Evolutionary conservation across 441 rosid species (phyloP), one percentile per base, ranked within the genome.

Genomic region (Adansonia grandidieri): DNA sequence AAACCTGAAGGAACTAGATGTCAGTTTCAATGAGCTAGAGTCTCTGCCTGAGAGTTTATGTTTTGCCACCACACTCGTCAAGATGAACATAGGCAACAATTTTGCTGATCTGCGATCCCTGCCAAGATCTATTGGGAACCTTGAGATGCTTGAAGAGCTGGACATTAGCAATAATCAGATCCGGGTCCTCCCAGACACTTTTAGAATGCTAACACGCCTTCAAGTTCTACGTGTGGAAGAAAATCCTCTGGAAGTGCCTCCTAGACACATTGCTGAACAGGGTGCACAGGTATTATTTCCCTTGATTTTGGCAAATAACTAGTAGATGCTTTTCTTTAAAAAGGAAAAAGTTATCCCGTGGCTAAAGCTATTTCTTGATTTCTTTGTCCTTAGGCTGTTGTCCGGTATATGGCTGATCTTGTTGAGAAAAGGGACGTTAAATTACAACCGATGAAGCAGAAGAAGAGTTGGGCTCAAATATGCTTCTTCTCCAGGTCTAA

Each of bases 11-110:
- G 98, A 96, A 89, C 91, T 96, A 5, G 90, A 96, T 82, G 91
- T 90, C 73, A 96, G 99, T 85, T 96, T 96, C 87, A 96, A 96
- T 70, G 99, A 96, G 90, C 98, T 96, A n/a, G 99, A 96, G 83
- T 85, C 90, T 0, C 91, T 96, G 83, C 97, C 99, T 5, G 99
- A 96, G 91, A 94, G 99, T 84, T 85, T 96, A 82, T 91, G 99
- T 82, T 84, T 91, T 73, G 98, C 93, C 15, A 94, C 90, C 58
- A 86, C 88, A 47, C 99, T 96, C 0, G 88, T 96, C 73, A 96
- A 94, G 89, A 84, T 96, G 81, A 96, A 93, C 75, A 71, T 96
- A 71, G 97, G 98, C 63, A 96, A 94, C 91, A 96, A 96, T 81
- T 96, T 96, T 77, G 97, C 98, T 53, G 96, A 93, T 86, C 73